These are phyloP conservation scores for Plasmopara viticola DNA, from an alignment of 352 stramenopile species.

Conservation along the genomic window DNA sequence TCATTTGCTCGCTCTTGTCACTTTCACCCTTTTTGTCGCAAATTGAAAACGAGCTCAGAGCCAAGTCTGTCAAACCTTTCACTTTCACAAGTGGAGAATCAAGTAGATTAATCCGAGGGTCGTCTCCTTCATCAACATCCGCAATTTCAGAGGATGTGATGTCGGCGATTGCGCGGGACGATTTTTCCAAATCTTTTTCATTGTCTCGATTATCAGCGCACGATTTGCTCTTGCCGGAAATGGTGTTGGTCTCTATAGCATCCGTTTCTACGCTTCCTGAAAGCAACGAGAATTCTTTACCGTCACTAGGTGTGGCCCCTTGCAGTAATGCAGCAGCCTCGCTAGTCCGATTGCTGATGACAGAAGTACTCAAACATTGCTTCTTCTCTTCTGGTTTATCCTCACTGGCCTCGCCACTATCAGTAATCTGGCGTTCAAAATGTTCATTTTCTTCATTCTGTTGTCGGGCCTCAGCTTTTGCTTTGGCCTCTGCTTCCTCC, in stretches of 20 bases:
- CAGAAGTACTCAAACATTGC: conserved; percentile 14
- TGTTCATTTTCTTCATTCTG: conserved; percentile 14
- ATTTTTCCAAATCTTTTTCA: conserved; percentile 28
- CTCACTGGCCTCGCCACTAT: conserved; percentile 8
- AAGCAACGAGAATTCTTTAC: conserved; percentile 32
- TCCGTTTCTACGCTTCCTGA: conserved; percentile 29
- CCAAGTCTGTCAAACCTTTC: conserved; percentile 4
- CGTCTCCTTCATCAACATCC: conserved; percentile 16
- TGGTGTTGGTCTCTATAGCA: conserved; percentile 18
- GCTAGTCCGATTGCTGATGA: conserved; percentile 7
- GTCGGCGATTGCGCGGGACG: conserved; percentile 32
- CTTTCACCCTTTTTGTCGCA: conserved; percentile 7
- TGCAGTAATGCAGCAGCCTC: conserved; percentile 4
- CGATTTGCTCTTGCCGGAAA: conserved; percentile 19
- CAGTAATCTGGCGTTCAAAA: conserved; percentile 3
- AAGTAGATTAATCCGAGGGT: conserved; percentile 8
- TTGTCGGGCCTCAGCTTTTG: conserved; percentile 6
- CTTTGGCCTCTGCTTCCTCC: conserved; percentile 21
- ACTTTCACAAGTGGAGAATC: conserved; percentile 13
- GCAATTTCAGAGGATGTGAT: conserved; percentile 31
- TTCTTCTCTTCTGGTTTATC: conserved; percentile 40
- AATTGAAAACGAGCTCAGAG: conserved; percentile 13
- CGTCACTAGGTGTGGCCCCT: conserved; percentile 13
- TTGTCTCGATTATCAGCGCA: conserved; percentile 22
- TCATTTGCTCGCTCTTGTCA: conserved; percentile 8